Evolutionary conservation across 2,329 filamentous ascomycete genomes (phyloP), one percentile per base, ranked within the genome.

Genomic region (Botrytis medusae): DNA sequence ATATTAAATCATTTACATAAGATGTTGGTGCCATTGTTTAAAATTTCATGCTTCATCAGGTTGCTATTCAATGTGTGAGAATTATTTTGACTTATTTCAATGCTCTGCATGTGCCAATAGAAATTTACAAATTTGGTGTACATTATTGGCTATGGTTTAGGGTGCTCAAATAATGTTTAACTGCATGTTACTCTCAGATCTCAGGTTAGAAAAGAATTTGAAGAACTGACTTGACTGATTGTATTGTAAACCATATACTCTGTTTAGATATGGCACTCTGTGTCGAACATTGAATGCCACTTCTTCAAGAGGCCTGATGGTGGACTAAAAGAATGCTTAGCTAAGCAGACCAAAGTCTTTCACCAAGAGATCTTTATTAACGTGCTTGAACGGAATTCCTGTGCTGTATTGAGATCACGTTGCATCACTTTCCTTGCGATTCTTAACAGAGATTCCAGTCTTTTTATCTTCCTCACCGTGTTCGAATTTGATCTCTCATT

Each of bases 311-410:
- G 6, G 25, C 25, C 22, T 40, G 22, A 3, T 22, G 7, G 54
- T n/a, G 25, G 16, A 18, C 51, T 40, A n/a, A 63, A 63, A 44
- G 32, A 18, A 42, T 44, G 46, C 46, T 67, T 67, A 67, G 46
- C 46, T 67, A 67, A 67, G 64, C 64, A 67, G 25, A 1, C 46
- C 46, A 40, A 67, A 67, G 64, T 40, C 63, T 67, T 51, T 37
- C 22, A 54, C 4, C 16, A 22, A 32, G 61, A 64, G n/a, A 32
- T 64, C 40, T 29, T 44, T 18, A 29, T 1, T n/a, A 10, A 20
- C 42, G 18, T 64, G 40, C 40, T 44, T 44, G 40, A 32, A 44
- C n/a, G 42, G 16, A 64, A 64, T 22, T 29, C 32, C n/a, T 51
- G 14, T 25, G 34, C 46, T 4, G 25, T 29, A 54, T 64, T n/a